Evolutionary conservation across 345 rosid genomes (phyloP).

Genomic region (Balakata baccata): DNA sequence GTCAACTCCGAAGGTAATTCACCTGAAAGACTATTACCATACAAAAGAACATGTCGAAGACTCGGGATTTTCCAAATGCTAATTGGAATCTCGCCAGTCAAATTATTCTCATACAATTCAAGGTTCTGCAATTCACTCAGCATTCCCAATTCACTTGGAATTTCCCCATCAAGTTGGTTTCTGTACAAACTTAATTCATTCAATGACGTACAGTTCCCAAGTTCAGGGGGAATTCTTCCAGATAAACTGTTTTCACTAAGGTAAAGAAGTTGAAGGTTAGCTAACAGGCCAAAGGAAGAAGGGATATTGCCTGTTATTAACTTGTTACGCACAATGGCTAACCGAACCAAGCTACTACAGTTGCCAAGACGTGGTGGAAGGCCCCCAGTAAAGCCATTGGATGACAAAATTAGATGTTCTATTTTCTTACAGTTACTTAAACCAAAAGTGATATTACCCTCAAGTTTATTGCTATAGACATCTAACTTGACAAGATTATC

Average conservation of each 20-base stretch:
- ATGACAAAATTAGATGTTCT: slow-evolving; percentile 43
- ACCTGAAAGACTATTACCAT: slow-evolving; percentile 62
- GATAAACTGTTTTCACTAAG: slow-evolving; percentile 60
- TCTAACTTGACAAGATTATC: slow-evolving; percentile 41
- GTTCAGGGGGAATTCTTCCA: slow-evolving; percentile 58
- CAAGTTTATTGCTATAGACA: slow-evolving; percentile 35
- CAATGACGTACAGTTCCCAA: slow-evolving; percentile 62
- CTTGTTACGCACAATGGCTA: slow-evolving; percentile 38
- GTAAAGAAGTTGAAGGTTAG: slow-evolving; percentile 39
- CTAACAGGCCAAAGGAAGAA: slow-evolving; percentile 48
- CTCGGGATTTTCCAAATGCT: slow-evolving; percentile 65
- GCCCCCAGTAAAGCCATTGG: slow-evolving; percentile 48
- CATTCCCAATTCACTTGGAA: slow-evolving; percentile 53
- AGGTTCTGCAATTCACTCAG: slow-evolving; percentile 47
- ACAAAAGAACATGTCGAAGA: slow-evolving; percentile 46
- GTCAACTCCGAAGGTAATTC: slow-evolving; percentile 63
- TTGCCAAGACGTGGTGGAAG: slow-evolving; percentile 50
- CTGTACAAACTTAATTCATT: slow-evolving; percentile 31
- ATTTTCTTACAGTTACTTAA: slow-evolving; percentile 42
- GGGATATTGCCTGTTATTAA: slow-evolving; percentile 54
- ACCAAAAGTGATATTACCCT: slow-evolving; percentile 46
- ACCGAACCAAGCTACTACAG: slow-evolving; percentile 43
- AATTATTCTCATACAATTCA: slow-evolving; percentile 49
- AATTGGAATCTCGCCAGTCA: slow-evolving; percentile 67
- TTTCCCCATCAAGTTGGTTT: slow-evolving; percentile 66